Base-by-base conservation (phyloP, 1,284 basidiomycete genomes). In the Leucocoprinus gongylophorus region DNA sequence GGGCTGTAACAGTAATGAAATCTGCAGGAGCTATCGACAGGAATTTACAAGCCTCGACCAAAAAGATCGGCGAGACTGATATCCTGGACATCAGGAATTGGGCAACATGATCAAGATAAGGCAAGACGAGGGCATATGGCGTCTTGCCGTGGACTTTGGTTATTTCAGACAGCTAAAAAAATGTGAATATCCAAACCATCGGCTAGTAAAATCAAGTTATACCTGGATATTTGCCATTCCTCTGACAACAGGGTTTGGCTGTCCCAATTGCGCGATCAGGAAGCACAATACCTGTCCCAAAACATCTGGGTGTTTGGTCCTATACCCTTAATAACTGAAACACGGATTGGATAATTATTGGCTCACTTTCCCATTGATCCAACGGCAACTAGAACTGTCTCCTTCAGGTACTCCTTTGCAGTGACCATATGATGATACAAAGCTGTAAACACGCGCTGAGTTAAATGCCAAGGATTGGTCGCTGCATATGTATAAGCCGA, bases 161-260 rank as follows among this genome's bases (percentile, higher is more conserved):
- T 37, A 87, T 61, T 0, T 72, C 72, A 5, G 79, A 65, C 18
- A 93, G 71, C 88, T 93, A 18, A 21, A 28, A 32, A 45, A 46
- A 53, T 55, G 60, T 45, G 54, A 52, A 55, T 20, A 29, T 55
- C 21, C 18, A 17, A 12, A 28, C n/a, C 1, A 13, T 43, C 5
- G 8, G 21, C 13, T 18, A 48, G 33, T 42, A 13, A 48, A 55
- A 12, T 12, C n/a, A 28, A 54, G 30, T 12, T 48, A 7, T 2
- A 85, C 88, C 72, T 92, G 85, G 60, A 79, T 75, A 55, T 78
- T 83, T 1, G 88, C 86, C 5, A 79, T 71, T 28, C 85, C 85
- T 60, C 79, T 81, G 13, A 93, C 59, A 1, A 89, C 73, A 2
- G 80, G 79, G 57, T 84, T 90, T 15, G 71, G 63, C 46, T 81